Conservation (phyloP, 164 flowering plant species). For the Liriodendron chinense region DNA sequence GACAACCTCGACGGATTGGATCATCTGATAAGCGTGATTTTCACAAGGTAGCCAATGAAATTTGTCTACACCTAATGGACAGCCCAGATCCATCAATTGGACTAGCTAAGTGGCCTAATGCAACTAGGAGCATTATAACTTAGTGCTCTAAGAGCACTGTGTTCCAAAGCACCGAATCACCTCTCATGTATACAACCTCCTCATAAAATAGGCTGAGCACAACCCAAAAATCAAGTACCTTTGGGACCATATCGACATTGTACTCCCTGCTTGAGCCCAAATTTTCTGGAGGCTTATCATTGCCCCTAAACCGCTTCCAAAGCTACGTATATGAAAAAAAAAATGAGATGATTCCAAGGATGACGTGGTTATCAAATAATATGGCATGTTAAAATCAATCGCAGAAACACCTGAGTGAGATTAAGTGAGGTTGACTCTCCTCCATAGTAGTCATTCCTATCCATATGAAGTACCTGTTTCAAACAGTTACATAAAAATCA, state of each 20-base stretch:
- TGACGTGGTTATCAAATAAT: not conserved
- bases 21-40: not conserved
- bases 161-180: not conserved
- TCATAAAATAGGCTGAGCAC: not conserved
- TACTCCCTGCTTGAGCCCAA: conserved; percentile 83
- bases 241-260: conserved; percentile 96
- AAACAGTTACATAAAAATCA: not conserved
- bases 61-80: too few species aligned
- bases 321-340: conserved; percentile 37
- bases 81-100: too few species aligned
- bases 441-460: conserved; percentile 88
- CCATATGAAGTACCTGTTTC: conserved; percentile 87
- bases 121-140: not conserved
- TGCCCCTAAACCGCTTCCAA: conserved; percentile 84
- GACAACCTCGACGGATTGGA: not conserved
- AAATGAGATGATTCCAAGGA: not conserved
- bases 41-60: too few species aligned
- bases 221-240: conserved; percentile 39
- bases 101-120: not conserved
- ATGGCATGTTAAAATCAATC: not conserved
- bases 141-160: not conserved
- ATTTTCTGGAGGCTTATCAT: conserved; percentile 59
- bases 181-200: not conserved
- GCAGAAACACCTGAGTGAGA: conserved; percentile 56
- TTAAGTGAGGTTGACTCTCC: conserved; percentile 86